These are phyloP conservation scores for Apiospora aurea DNA, from an alignment of 2,329 filamentous ascomycete species.

Conservation along the genomic window DNA sequence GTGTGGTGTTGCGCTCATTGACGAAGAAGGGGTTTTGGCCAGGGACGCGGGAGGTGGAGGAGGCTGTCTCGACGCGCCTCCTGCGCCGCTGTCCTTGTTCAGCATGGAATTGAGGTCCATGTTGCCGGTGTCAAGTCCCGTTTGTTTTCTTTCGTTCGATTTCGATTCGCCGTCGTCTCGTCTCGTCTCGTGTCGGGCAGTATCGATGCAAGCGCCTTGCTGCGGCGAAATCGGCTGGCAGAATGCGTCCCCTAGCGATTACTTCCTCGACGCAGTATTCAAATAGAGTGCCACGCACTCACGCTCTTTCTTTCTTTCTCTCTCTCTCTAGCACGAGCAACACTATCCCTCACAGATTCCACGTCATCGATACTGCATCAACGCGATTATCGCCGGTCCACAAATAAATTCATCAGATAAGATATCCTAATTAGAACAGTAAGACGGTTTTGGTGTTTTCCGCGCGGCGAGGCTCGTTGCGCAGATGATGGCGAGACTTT, in stretches of 20 bases:
- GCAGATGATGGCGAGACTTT: conserved; percentile 11
- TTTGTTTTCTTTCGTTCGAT: not conserved
- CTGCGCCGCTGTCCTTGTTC: conserved; percentile 54
- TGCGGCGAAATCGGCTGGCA: not conserved
- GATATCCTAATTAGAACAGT: conserved; percentile 17
- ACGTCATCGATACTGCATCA: conserved; percentile 24
- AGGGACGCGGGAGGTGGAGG: conserved; percentile 36
- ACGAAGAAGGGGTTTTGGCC: conserved; percentile 36
- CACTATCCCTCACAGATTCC: conserved; percentile 23
- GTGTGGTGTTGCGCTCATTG: conserved; percentile 38
- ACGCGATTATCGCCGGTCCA: conserved; percentile 23
- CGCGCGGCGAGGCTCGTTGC: conserved; percentile 9
- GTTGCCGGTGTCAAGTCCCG: conserved; percentile 23
- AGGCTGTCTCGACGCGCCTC: conserved; percentile 40
- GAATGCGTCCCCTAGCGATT: conserved; percentile 21
- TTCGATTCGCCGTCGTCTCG: conserved; percentile 11
- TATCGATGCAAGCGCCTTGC: conserved; percentile 9
- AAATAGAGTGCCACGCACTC: conserved; percentile 22
- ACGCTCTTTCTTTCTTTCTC: conserved; percentile 17
- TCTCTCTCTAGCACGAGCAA: conserved; percentile 18
- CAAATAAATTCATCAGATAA: conserved; percentile 23
- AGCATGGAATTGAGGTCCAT: conserved; percentile 64
- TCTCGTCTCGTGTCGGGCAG: conserved; percentile 4
- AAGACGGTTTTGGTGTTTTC: not conserved
- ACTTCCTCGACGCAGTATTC: conserved; percentile 3